phyloP scores from a whole-genome alignment of 176 grass and related monocot species.

The Thalia dealbata region DNA sequence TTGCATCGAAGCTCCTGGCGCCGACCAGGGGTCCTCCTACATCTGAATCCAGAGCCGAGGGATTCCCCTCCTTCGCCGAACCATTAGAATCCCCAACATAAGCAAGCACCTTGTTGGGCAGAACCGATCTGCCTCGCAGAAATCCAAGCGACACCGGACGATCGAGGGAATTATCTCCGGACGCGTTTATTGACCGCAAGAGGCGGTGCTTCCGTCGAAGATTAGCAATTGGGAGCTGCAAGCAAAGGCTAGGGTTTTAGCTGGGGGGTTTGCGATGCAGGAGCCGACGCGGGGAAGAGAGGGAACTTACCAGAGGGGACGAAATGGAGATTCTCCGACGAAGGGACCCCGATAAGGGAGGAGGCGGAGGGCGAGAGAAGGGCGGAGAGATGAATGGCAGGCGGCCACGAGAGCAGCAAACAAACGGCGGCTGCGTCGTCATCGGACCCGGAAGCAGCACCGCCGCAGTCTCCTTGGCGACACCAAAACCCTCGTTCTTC shows the following conservation, averaged over 20 bases:
- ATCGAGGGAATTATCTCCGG: background rate
- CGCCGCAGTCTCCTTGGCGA: too few relatives aligned
- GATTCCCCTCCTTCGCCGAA: background rate
- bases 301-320: background rate
- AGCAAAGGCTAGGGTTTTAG: background rate
- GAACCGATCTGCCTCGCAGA: background rate
- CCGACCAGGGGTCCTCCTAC: background rate
- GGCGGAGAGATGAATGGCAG: background rate
- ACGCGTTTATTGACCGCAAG: background rate
- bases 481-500: too few relatives aligned
- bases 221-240: background rate
- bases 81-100: background rate
- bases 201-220: background rate
- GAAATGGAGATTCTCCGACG: background rate
- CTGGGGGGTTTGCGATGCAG: too few relatives aligned
- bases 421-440: background rate
- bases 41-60: background rate
- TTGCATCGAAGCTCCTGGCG: background rate
- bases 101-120: background rate
- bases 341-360: background rate
- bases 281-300: background rate
- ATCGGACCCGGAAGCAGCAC: background rate
- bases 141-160: background rate
- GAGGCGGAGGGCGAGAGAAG: background rate
- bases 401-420: slow-evolving; percentile 1